phyloP scores from a whole-genome alignment of 2,329 filamentous ascomycete genomes.

The Penicillium sp. region DNA sequence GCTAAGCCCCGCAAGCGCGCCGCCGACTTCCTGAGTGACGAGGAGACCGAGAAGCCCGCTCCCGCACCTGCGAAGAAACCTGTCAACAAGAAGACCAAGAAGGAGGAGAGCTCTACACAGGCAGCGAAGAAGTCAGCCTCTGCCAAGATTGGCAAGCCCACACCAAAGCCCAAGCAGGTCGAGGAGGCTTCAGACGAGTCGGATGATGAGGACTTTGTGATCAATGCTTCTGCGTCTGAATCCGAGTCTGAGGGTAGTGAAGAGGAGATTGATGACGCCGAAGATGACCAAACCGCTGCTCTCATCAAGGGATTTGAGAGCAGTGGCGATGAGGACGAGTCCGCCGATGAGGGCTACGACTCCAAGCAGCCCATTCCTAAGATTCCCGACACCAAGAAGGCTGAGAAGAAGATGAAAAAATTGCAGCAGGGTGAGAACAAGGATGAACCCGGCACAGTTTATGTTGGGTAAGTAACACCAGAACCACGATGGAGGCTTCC shows the following conservation, averaged over 20 bases:
- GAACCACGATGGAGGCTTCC: background rate
- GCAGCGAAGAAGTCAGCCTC: constrained; percentile 22
- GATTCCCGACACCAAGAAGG: constrained; percentile 42
- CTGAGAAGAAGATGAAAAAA: constrained; percentile 48
- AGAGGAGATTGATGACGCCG: constrained; percentile 30
- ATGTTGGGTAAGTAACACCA: constrained; percentile 59
- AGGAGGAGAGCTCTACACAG: constrained; percentile 30
- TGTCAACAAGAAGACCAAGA: constrained; percentile 43
- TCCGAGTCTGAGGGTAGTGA: constrained; percentile 18
- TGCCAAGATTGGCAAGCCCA: background rate
- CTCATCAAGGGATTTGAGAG: constrained; percentile 53
- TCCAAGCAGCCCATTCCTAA: constrained; percentile 39
- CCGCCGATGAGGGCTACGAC: constrained; percentile 43
- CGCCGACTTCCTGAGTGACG: constrained; percentile 44
- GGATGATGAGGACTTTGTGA: constrained; percentile 28
- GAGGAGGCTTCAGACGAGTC: constrained; percentile 33
- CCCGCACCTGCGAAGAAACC: constrained; percentile 35
- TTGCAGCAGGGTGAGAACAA: constrained; percentile 39
- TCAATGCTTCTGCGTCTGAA: constrained; percentile 13
- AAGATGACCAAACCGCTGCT: constrained; percentile 49
- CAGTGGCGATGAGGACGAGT: constrained; percentile 48
- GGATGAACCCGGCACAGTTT: constrained; percentile 67
- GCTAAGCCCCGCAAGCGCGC: constrained; percentile 43
- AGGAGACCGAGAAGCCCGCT: constrained; percentile 29
- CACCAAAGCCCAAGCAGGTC: constrained; percentile 43